phyloP scores from a whole-genome alignment of 2,329 filamentous ascomycete species.

The Colletotrichum ledebouriae region DNA sequence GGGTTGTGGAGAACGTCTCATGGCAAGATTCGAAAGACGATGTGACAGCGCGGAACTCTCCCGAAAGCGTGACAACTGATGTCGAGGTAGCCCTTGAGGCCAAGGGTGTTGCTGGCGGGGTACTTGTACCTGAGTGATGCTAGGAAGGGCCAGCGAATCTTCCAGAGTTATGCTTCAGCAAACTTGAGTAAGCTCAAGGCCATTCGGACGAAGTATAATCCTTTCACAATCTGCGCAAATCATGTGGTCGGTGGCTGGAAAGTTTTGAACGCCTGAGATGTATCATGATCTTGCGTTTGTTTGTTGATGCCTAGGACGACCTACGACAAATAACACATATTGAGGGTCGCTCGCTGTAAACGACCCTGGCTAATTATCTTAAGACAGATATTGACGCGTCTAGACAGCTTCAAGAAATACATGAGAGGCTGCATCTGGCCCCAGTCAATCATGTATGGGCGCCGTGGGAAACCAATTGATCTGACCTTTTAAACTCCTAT shows the following conservation, averaged over 20 bases:
- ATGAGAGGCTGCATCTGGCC: neutral
- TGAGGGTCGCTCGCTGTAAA: too few species aligned
- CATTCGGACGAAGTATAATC: constrained; percentile 41
- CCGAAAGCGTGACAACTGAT: constrained; percentile 21
- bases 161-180: constrained; percentile 39
- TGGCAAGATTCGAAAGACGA: constrained; percentile 39
- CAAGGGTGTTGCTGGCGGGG: constrained; percentile 30
- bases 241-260: constrained; percentile 40
- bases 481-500: constrained; percentile 18
- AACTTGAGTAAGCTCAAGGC: constrained; percentile 34
- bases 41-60: constrained; percentile 6
- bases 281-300: too few species aligned
- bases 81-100: constrained; percentile 28
- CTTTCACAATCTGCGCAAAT: constrained; percentile 28
- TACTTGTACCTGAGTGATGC: constrained; percentile 60
- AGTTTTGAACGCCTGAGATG: constrained; percentile 22
- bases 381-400: neutral
- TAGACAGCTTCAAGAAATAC: neutral
- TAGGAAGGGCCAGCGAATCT: constrained; percentile 53
- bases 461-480: neutral
- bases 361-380: too few species aligned
- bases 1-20: constrained; percentile 42
- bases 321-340: too few species aligned
- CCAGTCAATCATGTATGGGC: too few species aligned
- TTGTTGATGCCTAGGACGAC: too few species aligned